Evolutionary conservation across 306 rosid genomes (phyloP), one percentile per base, ranked within the genome.

Genomic region (Acacia melanoxylon): DNA sequence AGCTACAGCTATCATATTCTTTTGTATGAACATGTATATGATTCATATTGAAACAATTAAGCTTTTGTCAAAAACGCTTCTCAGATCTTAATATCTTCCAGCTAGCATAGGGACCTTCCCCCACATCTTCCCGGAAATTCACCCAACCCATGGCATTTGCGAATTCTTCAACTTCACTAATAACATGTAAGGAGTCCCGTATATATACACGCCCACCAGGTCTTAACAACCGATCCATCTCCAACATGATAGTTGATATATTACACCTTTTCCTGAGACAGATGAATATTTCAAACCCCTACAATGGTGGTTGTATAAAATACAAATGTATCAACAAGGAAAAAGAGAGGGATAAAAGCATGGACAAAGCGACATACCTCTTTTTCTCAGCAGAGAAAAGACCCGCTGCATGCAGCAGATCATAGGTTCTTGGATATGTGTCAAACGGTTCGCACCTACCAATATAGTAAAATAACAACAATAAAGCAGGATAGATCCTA

Each of bases 361-460:
- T 40, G 35, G 68, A 68, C 59, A 51, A 42, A 51, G 40, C 61
- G 78, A 62, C 59, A 46, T 68, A 93, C 99, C 97, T 85, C 82
- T 88, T 93, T 69, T 89, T 85, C 84, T 95, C 97, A 29, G 82
- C 48, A 51, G 98, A 90, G 89, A 93, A 93, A 37, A 95, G 93
- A 78, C 93, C 91, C 3, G 94, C 89, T n/a, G 97, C 97, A 52
- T 95, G 95, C 45, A 95, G 69, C 61, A 95, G 84, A 84, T 93
- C 98, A 25, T 95, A 95, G 22, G 99, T 93, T 89, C 95, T 91
- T 33, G 98, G 99, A 79, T 95, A 95, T 56, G 99, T 91, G 79
- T 95, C 98, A 79, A 95, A 93, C 22, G 99, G 97, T 81, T 95
- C 99, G 13, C 99, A 95, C 99, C 99, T 95, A 74, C 25, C 83